Conservation (phyloP, 495 filamentous ascomycete species). For the Hypoxylon crocopeplum region DNA sequence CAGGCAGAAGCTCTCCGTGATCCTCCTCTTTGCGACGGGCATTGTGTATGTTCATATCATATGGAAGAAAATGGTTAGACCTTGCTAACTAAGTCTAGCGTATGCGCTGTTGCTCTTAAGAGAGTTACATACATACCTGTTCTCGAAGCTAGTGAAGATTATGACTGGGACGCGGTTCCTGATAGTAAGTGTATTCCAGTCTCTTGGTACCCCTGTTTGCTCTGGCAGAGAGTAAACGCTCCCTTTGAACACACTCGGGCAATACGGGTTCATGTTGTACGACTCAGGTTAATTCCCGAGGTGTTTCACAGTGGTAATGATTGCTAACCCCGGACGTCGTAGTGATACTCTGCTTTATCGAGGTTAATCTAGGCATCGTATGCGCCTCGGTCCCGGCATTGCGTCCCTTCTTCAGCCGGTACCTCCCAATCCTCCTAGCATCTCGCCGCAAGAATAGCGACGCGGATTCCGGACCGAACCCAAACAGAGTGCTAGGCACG, state of each 20-base stretch:
- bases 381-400: constrained; percentile 59
- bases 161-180: constrained; percentile 28
- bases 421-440: constrained; percentile 46
- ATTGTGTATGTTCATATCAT: constrained; percentile 51
- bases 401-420: constrained; percentile 45
- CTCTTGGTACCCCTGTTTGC: not conserved
- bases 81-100: constrained; percentile 6
- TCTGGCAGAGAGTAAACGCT: too few relatives aligned
- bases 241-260: too few relatives aligned
- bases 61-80: not conserved
- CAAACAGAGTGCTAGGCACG: constrained; percentile 6
- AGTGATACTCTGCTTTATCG: constrained; percentile 57
- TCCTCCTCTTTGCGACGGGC: constrained; percentile 56
- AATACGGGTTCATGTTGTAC: too few relatives aligned
- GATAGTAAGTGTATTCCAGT: constrained; percentile 18
- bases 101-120: constrained; percentile 23
- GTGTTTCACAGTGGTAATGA: too few relatives aligned
- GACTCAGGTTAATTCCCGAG: too few relatives aligned
- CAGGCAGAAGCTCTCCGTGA: constrained; percentile 56
- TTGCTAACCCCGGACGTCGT: too few relatives aligned
- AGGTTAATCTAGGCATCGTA: constrained; percentile 57
- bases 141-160: constrained; percentile 26
- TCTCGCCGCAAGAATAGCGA: constrained; percentile 12
- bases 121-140: constrained; percentile 24
- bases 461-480: constrained; percentile 3